Base-by-base conservation (phyloP, 306 rosid genomes). In the Rosa rugosa region DNA sequence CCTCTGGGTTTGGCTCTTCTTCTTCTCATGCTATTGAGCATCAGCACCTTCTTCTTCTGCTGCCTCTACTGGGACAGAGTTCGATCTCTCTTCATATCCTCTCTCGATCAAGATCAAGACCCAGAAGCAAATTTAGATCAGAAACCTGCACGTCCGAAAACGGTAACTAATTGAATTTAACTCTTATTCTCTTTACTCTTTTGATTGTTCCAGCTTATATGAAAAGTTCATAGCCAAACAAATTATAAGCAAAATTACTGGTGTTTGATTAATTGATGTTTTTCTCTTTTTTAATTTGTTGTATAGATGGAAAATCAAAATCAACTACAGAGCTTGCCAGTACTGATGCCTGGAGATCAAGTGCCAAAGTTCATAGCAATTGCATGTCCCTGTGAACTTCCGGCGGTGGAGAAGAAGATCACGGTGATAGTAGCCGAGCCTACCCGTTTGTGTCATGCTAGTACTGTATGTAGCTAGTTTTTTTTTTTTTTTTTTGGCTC, bases 261-360 rank as follows among this genome's bases (percentile, higher is more conserved):
- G 3, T 11, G 5, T 34, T 6, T 80, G 17, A 67, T 63, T 45
- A 59, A 23, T 69, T n/a, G 34, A 6, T 69, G 5, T 23, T 27
- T 69, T 47, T 9, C 11, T 64, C 42, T 6, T 10, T 60, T 41
- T 31, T 2, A 31, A 31, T 31, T 22, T 49, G 44, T 12, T 25
- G 41, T 6, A 18, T 76, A 90, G 94, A 82, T 74, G 85, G 75
- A 31, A 74, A 80, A 89, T 72, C 80, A 67, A 67, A 71, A 67
- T 16, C 51, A 72, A 22, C 38, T 5, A 12, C 59, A 36, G 76
- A 89, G 92, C 79, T 66, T 90, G 66, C 80, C 95, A 0, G 97
- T 92, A 75, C 22, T 89, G 89, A 92, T 92, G 97, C 97, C 97
- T 11, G 97, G 97, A 44, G 97, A 92, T 49, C 79, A 77, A 23